Evolutionary conservation across 148 eudicot species (phyloP).

Genomic region (Spergularia marina): DNA sequence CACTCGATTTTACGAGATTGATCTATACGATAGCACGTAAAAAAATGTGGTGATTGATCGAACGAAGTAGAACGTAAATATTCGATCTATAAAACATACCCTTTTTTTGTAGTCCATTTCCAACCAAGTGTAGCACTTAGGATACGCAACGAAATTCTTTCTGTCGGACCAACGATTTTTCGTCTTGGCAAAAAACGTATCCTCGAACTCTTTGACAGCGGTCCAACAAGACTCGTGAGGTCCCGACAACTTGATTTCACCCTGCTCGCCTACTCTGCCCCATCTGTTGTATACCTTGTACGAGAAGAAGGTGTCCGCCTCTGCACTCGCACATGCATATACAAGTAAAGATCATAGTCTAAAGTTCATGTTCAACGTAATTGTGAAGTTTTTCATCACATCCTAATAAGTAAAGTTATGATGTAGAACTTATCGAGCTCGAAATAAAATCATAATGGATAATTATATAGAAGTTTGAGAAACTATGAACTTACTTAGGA

Average conservation of each 20-base stretch:
- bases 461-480: no score
- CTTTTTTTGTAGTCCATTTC: slow-evolving; percentile 81
- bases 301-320: slow-evolving; percentile 60
- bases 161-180: slow-evolving; percentile 67
- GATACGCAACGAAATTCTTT: slow-evolving; percentile 52
- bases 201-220: slow-evolving; percentile 66
- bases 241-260: slow-evolving; percentile 74
- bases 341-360: no score
- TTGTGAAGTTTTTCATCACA: no score
- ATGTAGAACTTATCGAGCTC: no score
- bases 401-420: no score
- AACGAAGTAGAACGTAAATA: no score
- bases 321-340: slow-evolving; percentile 35
- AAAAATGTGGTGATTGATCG: no score
- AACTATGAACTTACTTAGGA: slow-evolving; percentile 45
- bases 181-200: slow-evolving; percentile 66
- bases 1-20: no score
- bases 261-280: slow-evolving; percentile 94
- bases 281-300: slow-evolving; percentile 80
- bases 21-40: no score
- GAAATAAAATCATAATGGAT: no score
- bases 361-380: no score
- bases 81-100: neutral
- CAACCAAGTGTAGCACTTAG: slow-evolving; percentile 76
- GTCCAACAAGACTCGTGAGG: slow-evolving; percentile 51